Evolutionary conservation across 768 basidiomycete species (phyloP), one percentile per base, ranked within the genome.

Genomic region (Suillus subluteus): DNA sequence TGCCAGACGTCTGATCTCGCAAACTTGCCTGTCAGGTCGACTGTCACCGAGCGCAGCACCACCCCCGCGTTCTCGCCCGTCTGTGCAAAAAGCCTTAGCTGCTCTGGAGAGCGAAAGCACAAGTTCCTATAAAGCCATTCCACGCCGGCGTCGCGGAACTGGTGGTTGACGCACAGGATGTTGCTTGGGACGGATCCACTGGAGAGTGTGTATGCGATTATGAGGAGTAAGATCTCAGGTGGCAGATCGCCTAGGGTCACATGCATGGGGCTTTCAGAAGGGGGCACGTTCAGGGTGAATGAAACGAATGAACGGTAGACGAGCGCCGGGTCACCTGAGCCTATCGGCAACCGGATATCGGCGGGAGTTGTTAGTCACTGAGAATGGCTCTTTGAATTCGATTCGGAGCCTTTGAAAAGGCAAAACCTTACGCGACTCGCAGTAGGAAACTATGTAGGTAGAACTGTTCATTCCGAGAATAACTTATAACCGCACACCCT

Each of bases 1-100:
- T 65, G 66, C 40, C 81, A 74, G 26, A 76, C 67, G 11, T 72
- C 69, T 18, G 67, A 73, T 18, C 72, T 69, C n/a, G 71, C 74
- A 11, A 70, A 68, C 8, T 73, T 79, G 9, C 79, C 79, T 3
- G 76, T 66, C 30, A 80, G 67, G 23, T 73, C 71, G 30, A 81
- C 69, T 3, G 41, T 63, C 43, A 82, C 56, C 7, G 73, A 69
- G 48, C 68, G 75, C 4, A 78, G 78, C 21, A 69, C 58, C 56
- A 75, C 74, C 35, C 74, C 67, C 6, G 63, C 66, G 55, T 65
- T 63, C 21, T 48, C 8, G 23, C 50, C 16, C n/a, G 16, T 58
- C 44, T 65, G 66, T 5, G 56, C 62, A 58, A 72, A 76, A 58
- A 66, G 68, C 23, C 9, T 64, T 6, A 76, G 68, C 56, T 77